phyloP scores from a whole-genome alignment of 2,329 filamentous ascomycete genomes.

The Stagonosporopsis cucurbitacearum region DNA sequence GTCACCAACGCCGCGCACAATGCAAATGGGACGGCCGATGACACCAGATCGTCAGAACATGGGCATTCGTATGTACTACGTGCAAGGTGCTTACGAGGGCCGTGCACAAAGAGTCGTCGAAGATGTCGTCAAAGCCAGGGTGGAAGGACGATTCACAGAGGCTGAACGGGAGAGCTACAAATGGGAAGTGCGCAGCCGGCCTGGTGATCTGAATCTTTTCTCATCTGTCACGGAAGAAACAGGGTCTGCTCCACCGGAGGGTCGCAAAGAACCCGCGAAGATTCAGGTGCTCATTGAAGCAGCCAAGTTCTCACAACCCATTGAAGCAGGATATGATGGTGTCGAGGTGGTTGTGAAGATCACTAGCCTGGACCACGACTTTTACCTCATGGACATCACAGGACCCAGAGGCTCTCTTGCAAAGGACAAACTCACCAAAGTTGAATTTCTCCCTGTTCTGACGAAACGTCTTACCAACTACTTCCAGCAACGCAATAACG shows the following conservation, averaged over 20 bases:
- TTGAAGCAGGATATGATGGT: conserved; percentile 57
- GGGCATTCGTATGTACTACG: conserved; percentile 62
- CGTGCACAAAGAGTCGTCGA: conserved; percentile 79
- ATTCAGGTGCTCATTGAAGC: conserved; percentile 78
- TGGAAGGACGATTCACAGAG: conserved; percentile 85
- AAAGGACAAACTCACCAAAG: conserved; percentile 73
- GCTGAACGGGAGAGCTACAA: conserved; percentile 78
- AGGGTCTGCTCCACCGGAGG: conserved; percentile 66
- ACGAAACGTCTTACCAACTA: conserved; percentile 77
- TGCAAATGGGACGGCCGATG: conserved; percentile 38
- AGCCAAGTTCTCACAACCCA: conserved; percentile 65
- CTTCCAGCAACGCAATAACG: conserved; percentile 72
- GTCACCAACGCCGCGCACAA: conserved; percentile 53
- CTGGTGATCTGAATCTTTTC: conserved; percentile 62
- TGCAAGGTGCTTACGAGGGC: conserved; percentile 78
- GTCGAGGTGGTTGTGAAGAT: conserved; percentile 75
- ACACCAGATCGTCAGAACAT: conserved; percentile 39
- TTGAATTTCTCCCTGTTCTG: conserved; percentile 77
- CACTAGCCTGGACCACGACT: conserved; percentile 59
- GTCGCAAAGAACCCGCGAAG: conserved; percentile 70
- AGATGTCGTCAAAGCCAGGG: conserved; percentile 83
- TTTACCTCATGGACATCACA: conserved; percentile 63
- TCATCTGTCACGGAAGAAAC: conserved; percentile 77
- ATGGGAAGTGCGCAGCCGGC: conserved; percentile 77
- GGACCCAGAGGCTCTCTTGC: conserved; percentile 75